Base-by-base conservation (phyloP, 441 rosid species). In the Aquilaria agallochum region DNA sequence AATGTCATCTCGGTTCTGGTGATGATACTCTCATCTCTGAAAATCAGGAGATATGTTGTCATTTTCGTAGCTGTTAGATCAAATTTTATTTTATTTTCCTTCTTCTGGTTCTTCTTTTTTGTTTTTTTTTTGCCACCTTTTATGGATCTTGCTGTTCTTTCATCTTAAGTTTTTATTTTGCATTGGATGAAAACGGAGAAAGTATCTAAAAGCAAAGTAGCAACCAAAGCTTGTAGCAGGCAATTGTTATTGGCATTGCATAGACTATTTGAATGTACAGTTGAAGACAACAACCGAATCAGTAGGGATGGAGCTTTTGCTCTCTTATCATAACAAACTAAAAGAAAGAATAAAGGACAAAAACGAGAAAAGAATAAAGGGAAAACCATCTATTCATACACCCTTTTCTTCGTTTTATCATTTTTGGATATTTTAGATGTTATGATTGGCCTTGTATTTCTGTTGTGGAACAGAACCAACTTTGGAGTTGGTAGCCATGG, bases 391-490 rank as follows among this genome's bases (percentile, higher is more conserved):
- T 3, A 32, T n/a, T 31, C 55, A 27, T 50, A 51, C 57, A 36
- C 27, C 27, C 30, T 1, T 51, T 3, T 5, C 1, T 42, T 0
- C 20, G 34, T 5, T 44, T 30, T 54, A 15, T 51, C 12, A 8
- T 7, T 5, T 8, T 33, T 49, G 60, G 55, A 52, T 4, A 56
- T 53, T 53, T 2, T 11, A 31, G n/a, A 31, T 20, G 9, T 32
- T 31, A 6, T 14, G 55, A 12, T n/a, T 36, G 48, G 48, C 57
- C 56, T 50, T 55, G 5, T 55, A 48, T 36, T 55, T 49, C 64
- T 70, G 66, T 32, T 63, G 71, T 54, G 58, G 60, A 59, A 54
- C 9, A 1, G 70, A 50, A 52, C 58, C 49, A 20, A 50, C 11
- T 42, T 58, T 66, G 2, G 64, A 63, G 11, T 60, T 68, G 30